Base-by-base conservation (phyloP, 176 grass and related monocot genomes). In the Panicum miliaceum region DNA sequence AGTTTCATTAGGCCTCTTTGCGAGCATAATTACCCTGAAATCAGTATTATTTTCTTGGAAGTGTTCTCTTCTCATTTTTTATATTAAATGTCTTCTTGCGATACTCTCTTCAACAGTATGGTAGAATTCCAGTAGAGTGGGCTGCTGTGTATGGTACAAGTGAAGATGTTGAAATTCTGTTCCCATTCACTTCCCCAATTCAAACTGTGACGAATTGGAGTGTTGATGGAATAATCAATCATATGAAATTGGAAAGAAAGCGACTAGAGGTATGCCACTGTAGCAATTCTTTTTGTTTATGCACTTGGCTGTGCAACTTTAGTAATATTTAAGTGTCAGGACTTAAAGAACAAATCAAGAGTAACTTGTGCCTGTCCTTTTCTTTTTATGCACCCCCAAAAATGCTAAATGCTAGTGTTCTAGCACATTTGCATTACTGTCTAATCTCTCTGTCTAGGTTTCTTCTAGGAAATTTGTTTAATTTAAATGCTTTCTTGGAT, bases 81-180 rank as follows among this genome's bases (percentile, higher is more conserved):
- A 40, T 48, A 22, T 68, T 53, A 34, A 81, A 54, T 68, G 23
- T 38, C 23, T 5, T 42, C 67, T 23, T 63, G 5, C 62, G 23
- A 63, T 57, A 16, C 66, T 78, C 34, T 54, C 14, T 15, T 71
- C 35, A 48, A 73, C 41, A 86, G 78, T 79, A 35, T 43, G 82
- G 82, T 63, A 92, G 54, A 78, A 42, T 79, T 48, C 86, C 82
- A 74, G 79, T 89, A 62, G 90, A 89, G 71, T 16, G 74, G 40
- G 90, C 90, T 69, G 90, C 82, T n/a, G 77, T 69, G 20, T 68
- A 34, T 34, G 86, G 86, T 59, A 77, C 83, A 79, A 53, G 23
- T 5, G 71, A 78, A 71, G 70, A 85, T 19, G 78, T 92, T 25
- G 82, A 92, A 19, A 89, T 86, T 32, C 73, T 89, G 42, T 89